Evolutionary conservation across 441 rosid species (phyloP), one percentile per base, ranked within the genome.

Genomic region (Adansonia rubrostipa): DNA sequence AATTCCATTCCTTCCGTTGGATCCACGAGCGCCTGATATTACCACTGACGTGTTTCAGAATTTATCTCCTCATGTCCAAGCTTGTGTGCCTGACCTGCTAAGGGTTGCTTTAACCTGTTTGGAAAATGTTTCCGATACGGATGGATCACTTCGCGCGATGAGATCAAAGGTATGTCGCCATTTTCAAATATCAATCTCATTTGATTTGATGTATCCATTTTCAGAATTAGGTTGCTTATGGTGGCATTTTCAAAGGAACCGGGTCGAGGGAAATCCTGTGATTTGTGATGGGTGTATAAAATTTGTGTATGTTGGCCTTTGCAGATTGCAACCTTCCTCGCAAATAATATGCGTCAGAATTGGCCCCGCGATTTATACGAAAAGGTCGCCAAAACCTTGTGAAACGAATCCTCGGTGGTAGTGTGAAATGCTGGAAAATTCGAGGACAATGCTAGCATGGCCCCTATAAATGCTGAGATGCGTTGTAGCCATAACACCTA

Each of bases 301-400:
- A 28, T 22, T 53, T 19, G 8, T 50, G 28, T 13, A 24, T 77
- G 73, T 71, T 74, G 80, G 45, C 40, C 10, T 42, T 77, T 85
- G 86, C 96, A 96, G 99, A 91, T 94, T 81, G 92, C 97, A 47
- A 91, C 87, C 79, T 91, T 96, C 82, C 92, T 96, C 48, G 99
- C 98, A 47, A 92, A 89, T 85, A 96, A 96, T 80, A 87, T 87
- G 76, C 92, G 85, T 81, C 82, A 86, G 86, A 94, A 96, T 82
- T 96, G 98, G 97, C 99, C 98, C 53, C 95, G 89, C 7, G 98
- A 93, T 79, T 80, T 96, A 81, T 96, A 89, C 8, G 97, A 93
- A 69, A 96, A 88, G 86, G 97, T 91, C 75, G 92, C 95, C 33
- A 83, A 86, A 78, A 87, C 92, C 89, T 88, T 96, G 85, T 96